Evolutionary conservation across 495 filamentous ascomycete species (phyloP).

Genomic region (Xylaria nigripes): DNA sequence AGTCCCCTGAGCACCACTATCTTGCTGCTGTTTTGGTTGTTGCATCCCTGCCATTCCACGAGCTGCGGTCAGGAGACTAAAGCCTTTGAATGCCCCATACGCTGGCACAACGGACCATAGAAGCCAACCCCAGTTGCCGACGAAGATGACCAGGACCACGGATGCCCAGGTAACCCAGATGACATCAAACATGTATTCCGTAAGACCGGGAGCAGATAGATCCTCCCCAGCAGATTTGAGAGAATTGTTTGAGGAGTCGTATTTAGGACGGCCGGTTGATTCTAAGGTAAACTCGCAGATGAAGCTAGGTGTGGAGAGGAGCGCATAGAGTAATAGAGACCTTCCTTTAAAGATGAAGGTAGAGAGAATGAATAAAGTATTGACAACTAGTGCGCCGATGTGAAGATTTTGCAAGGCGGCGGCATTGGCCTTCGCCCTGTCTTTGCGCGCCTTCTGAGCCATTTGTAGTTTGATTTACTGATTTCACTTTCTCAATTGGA

Average conservation of each 20-base stretch:
- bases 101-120: conserved; percentile 61
- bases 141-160: conserved; percentile 53
- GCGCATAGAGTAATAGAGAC: conserved; percentile 60
- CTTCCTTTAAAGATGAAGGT: conserved; percentile 60
- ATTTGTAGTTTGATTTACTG: conserved; percentile 21
- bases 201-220: conserved; percentile 77
- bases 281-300: conserved; percentile 78
- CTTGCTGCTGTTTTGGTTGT: conserved; percentile 26
- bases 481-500: not conserved
- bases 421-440: conserved; percentile 74
- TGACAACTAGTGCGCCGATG: conserved; percentile 58
- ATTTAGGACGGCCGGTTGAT: conserved; percentile 67
- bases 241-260: conserved; percentile 52
- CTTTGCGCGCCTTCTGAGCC: conserved; percentile 91
- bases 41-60: conserved; percentile 54
- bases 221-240: conserved; percentile 77
- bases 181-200: conserved; percentile 96
- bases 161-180: conserved; percentile 84
- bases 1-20: conserved; percentile 26
- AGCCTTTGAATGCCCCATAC: conserved; percentile 64
- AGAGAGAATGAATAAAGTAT: conserved; percentile 63
- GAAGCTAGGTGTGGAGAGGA: conserved; percentile 66
- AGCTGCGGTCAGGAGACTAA: conserved; percentile 55
- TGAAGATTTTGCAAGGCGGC: conserved; percentile 69
- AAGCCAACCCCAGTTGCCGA: conserved; percentile 74